Conservation (phyloP, 306 rosid species). For the Hippophae gyantsensis region DNA sequence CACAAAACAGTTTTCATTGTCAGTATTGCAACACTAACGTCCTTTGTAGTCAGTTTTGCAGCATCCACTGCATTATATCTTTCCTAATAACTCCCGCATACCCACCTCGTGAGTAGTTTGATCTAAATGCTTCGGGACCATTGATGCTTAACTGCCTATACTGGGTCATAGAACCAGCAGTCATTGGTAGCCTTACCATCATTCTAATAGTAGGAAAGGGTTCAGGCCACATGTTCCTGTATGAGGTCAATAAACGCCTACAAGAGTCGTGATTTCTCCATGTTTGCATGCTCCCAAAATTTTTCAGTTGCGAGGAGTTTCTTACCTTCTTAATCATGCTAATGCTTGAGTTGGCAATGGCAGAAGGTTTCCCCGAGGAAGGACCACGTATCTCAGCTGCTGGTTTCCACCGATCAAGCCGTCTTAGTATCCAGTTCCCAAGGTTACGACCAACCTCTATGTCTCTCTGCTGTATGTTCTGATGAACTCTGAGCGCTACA, state of each 20-base stretch:
- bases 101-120: constrained; percentile 25
- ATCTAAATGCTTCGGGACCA: constrained; percentile 20
- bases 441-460: constrained; percentile 67
- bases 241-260: constrained; percentile 51
- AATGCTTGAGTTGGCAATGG: constrained; percentile 22
- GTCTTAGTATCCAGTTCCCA: constrained; percentile 68
- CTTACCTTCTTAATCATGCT: constrained; percentile 25
- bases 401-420: constrained; percentile 71
- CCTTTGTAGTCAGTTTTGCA: constrained; percentile 23
- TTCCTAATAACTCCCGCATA: constrained; percentile 48
- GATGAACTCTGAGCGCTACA: constrained; percentile 54
- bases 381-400: constrained; percentile 68
- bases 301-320: constrained; percentile 29
- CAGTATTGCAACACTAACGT: not conserved
- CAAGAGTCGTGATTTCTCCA: constrained; percentile 37
- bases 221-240: constrained; percentile 26
- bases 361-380: constrained; percentile 7
- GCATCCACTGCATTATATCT: constrained; percentile 76
- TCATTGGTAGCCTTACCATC: constrained; percentile 45
- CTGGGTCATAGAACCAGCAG: constrained; percentile 49
- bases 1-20: not conserved
- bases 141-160: constrained; percentile 38
- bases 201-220: constrained; percentile 10
- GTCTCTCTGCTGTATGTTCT: constrained; percentile 70
- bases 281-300: constrained; percentile 24